Percentiles rank a stretch among this genome's conserved stretches.
These are phyloP conservation scores for Fusarium oxysporum DNA, from an alignment of 2,329 filamentous ascomycete genomes.

Conservation along the genomic window DNA sequence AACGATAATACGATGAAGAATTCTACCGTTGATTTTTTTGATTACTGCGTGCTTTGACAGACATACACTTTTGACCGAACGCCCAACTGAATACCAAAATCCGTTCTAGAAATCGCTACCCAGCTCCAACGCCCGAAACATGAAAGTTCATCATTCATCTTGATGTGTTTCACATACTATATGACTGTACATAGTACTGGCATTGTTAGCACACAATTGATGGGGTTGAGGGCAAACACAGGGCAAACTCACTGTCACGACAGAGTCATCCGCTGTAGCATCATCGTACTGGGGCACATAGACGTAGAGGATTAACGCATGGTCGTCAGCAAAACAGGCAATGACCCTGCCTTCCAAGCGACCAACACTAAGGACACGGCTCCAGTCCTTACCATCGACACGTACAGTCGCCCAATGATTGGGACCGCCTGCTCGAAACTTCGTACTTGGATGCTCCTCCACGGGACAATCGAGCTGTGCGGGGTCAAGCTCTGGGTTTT, in stretches of 20 bases:
- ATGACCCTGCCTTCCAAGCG: conserved; percentile 90
- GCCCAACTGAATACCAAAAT: conserved; percentile 14
- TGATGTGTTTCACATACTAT: conserved; percentile 46
- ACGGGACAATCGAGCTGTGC: conserved; percentile 77
- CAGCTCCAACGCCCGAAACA: conserved; percentile 26
- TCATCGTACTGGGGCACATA: conserved; percentile 80
- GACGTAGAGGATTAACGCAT: conserved; percentile 85
- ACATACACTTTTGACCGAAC: neutral
- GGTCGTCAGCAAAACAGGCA: conserved; percentile 86
- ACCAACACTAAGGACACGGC: conserved; percentile 91
- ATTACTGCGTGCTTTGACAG: neutral
- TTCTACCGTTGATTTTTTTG: neutral
- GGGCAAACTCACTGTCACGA: conserved; percentile 71
- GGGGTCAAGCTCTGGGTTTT: conserved; percentile 89
- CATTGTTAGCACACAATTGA: conserved; percentile 38
- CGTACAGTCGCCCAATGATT: conserved; percentile 89
- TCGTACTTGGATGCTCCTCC: conserved; percentile 83
- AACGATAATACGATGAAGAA: conserved; percentile 38
- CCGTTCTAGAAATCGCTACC: neutral
- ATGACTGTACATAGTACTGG: conserved; percentile 59
- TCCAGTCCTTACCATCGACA: conserved; percentile 96
- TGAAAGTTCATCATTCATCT: neutral
- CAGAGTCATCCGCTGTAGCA: conserved; percentile 73
- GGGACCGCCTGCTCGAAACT: conserved; percentile 80
- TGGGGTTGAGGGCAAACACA: conserved; percentile 2